Evolutionary conservation across 2,329 filamentous ascomycete genomes (phyloP), one percentile per base, ranked within the genome.

Genomic region (Macroventuria anomochaeta): DNA sequence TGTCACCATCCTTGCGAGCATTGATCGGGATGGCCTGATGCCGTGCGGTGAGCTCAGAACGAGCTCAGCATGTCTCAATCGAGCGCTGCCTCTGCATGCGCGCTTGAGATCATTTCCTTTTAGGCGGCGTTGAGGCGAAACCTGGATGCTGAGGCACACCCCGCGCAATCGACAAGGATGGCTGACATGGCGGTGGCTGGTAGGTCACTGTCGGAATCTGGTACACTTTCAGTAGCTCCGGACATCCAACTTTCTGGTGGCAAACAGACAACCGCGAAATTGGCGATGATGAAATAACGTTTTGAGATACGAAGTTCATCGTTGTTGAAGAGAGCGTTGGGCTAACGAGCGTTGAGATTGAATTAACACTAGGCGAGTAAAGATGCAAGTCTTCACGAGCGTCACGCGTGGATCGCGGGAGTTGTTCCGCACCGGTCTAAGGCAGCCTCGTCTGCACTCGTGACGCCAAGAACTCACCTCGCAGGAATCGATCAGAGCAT

Each of bases 1-100:
- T 70, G 70, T 61, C 61, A 49, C 46, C 47, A 72, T 67, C 69
- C 69, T 55, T 64, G 68, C 54, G 49, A 37, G 39, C 46, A 55
- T 61, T 48, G 43, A 47, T 48, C 57, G 39, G 58, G 37, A 44
- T 55, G 33, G 37, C 11, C 39, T 21, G 37, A 38, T 37, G 33
- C 21, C 33, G 21, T 25, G 43, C 28, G 21, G 40, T 54, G 44
- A 49, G 39, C 40, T 48, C 38, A 42, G 32, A 42, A 23, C 34
- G 18, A 50, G 37, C 26, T 36, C 33, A 44, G 39, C 29, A 31
- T 40, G 28, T 41, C 47, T 57, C 36, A 28, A 46, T 42, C 21
- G 29, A 37, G 51, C 34, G 48, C 17, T 34, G 48, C 46, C 23
- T 41, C 46, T 46, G 48, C 34, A 38, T 26, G 18, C 40, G 36